Evolutionary conservation across 306 rosid genomes (phyloP).

Genomic region (Canavalia ensiformis): DNA sequence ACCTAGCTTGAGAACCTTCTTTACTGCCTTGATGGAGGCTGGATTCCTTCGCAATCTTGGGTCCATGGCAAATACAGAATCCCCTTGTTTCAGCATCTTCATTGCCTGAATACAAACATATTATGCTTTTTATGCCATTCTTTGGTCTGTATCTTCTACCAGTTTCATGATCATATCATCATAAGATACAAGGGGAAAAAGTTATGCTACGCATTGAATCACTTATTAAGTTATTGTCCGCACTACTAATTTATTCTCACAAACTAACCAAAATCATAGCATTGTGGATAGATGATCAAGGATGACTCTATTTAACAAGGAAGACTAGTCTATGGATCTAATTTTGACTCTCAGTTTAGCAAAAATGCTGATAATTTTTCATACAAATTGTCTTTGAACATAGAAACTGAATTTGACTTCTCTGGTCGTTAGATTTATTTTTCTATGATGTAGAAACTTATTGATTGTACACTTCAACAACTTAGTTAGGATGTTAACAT

Average conservation of each 20-base stretch:
- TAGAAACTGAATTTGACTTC: conserved; percentile 27
- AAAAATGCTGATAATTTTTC: conserved; percentile 9
- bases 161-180: conserved; percentile 13
- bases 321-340: neutral
- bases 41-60: conserved; percentile 74
- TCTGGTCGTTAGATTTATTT: neutral
- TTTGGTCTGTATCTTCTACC: conserved; percentile 2
- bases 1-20: conserved; percentile 74
- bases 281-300: conserved; percentile 4
- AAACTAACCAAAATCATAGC: neutral
- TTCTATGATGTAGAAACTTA: conserved; percentile 21
- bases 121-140: conserved; percentile 21
- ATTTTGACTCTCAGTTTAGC: neutral
- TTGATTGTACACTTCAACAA: neutral
- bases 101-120: conserved; percentile 69
- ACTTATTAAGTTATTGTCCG: neutral
- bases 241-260: conserved; percentile 3
- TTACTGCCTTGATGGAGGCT: conserved; percentile 71
- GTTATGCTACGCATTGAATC: conserved; percentile 1
- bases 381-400: neutral
- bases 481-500: neutral
- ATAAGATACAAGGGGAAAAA: neutral
- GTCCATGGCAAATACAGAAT: conserved; percentile 78
- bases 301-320: neutral
- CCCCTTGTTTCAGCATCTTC: conserved; percentile 78